These are phyloP conservation scores for Golubevia pallescens DNA, from an alignment of 1,284 basidiomycete genomes.

Conservation along the genomic window DNA sequence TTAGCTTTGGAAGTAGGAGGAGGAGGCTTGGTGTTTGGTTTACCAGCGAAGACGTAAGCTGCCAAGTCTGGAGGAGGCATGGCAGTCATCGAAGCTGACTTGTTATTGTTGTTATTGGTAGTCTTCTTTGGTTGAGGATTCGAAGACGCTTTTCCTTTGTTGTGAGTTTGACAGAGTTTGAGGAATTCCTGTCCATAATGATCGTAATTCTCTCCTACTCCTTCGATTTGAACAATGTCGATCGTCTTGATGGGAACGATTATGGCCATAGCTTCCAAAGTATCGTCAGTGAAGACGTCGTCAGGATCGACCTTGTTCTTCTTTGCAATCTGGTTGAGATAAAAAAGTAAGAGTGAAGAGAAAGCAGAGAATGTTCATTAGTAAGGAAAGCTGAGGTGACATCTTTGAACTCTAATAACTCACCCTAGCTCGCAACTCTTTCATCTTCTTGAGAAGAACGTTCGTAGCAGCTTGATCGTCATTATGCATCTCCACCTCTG, in stretches of 20 bases:
- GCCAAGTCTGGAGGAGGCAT: not conserved
- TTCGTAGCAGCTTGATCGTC: constrained; percentile 17
- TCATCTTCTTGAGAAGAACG: constrained; percentile 8
- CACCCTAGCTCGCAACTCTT: constrained; percentile 5
- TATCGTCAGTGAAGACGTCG: constrained; percentile 15
- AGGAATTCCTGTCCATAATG: constrained; percentile 19
- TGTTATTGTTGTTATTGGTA: not conserved
- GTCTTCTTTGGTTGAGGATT: not conserved
- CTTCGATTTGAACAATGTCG: not conserved
- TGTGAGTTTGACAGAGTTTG: constrained; percentile 16
- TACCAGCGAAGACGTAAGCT: not conserved
- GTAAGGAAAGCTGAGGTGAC: constrained; percentile 19
- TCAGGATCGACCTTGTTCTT: constrained; percentile 9
- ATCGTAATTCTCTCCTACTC: constrained; percentile 6
- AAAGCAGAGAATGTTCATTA: constrained; percentile 8
- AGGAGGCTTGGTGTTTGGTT: too few species aligned
- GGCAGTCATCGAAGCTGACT: not conserved
- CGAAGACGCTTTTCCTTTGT: not conserved
- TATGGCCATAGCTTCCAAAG: constrained; percentile 17
- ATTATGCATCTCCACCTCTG: constrained; percentile 19
- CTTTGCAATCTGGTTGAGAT: constrained; percentile 12
- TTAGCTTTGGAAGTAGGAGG: too few species aligned
- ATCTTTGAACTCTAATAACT: constrained; percentile 3
- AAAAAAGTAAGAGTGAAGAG: constrained; percentile 19
- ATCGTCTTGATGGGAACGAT: constrained; percentile 13